Base-by-base conservation (phyloP, 1,139 yeast genomes). In the Taphrina sp. region DNA sequence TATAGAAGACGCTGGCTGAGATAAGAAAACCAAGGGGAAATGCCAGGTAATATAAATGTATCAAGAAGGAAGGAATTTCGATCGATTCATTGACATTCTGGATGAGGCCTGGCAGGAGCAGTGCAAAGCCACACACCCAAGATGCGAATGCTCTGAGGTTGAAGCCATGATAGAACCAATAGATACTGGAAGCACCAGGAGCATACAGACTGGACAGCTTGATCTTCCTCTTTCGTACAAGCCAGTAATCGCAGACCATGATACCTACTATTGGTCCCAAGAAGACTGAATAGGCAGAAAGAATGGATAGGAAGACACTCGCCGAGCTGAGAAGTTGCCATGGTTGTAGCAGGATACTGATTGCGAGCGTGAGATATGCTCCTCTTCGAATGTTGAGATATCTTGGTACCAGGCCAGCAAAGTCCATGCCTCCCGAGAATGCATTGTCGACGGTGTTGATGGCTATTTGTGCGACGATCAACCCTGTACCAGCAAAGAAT, bases 81-180 rank as follows among this genome's bases (percentile, higher is more conserved):
- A 53, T 24, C 3, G 22, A 20, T 10, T 39, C 23, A 5, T 53
- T 44, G 46, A 53, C 33, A 23, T 38, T 39, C 23, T 17, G 19
- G 31, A 53, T 45, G 34, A 56, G 44, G 3, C 95, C 95, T 43
- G 83, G 85, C 62, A 85, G 80, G 64, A 85, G 83, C 31, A 89
- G 90, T 45, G 81, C 73, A 58, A 85, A 81, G 61, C 94, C 94
- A 64, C 83, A 75, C 59, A 84, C 68, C 67, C 85, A 85, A 0
- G 90, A 88, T 34, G 73, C 78, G 59, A 79, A 77, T 0, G 88
- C 90, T 68, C 94, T 78, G 87, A 88, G 83, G 67, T 85, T 85
- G 67, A 77, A 64, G 44, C 94, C 94, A 49, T 66, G 63, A 17
- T 67, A 72, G 68, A 74, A 85, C 67, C 76, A 74, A 69, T 85